phyloP scores from a whole-genome alignment of 352 stramenopile species.

The Phytophthora kernoviae region DNA sequence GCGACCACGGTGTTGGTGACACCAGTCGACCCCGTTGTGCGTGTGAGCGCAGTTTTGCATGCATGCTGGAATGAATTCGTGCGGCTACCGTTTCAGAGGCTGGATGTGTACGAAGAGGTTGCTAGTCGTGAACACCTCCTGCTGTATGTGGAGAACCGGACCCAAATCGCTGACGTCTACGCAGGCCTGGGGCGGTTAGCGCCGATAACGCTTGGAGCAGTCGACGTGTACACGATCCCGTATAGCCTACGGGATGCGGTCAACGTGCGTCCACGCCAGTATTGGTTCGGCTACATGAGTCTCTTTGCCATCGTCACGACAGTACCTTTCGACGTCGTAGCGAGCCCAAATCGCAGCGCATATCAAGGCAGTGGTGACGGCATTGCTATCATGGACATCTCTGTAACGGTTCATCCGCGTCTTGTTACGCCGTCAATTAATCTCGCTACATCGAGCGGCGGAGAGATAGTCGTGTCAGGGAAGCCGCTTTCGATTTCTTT shows the following conservation, averaged over 20 bases:
- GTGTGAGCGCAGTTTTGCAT: conserved; percentile 18
- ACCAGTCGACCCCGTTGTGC: conserved; percentile 32
- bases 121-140: conserved; percentile 41
- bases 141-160: conserved; percentile 42
- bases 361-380: conserved; percentile 38
- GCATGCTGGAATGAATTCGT: conserved; percentile 40
- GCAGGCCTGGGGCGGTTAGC: conserved; percentile 31
- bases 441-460: conserved; percentile 12
- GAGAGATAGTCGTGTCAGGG: conserved; percentile 20
- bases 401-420: conserved; percentile 39
- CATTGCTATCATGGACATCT: conserved; percentile 45
- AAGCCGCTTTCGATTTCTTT: conserved; percentile 30
- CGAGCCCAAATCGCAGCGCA: conserved; percentile 28
- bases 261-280: conserved; percentile 31
- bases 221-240: conserved; percentile 43
- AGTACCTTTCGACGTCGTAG: conserved; percentile 41
- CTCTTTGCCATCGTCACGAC: conserved; percentile 52
- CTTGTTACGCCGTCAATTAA: conserved; percentile 11
- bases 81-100: conserved; percentile 42
- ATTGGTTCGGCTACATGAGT: conserved; percentile 39
- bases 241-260: conserved; percentile 33
- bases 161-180: conserved; percentile 43
- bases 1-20: conserved; percentile 34
- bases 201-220: conserved; percentile 22
- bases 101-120: conserved; percentile 40